Conservation (phyloP, 768 basidiomycete genomes). For the Pulveroboletus sp. region DNA sequence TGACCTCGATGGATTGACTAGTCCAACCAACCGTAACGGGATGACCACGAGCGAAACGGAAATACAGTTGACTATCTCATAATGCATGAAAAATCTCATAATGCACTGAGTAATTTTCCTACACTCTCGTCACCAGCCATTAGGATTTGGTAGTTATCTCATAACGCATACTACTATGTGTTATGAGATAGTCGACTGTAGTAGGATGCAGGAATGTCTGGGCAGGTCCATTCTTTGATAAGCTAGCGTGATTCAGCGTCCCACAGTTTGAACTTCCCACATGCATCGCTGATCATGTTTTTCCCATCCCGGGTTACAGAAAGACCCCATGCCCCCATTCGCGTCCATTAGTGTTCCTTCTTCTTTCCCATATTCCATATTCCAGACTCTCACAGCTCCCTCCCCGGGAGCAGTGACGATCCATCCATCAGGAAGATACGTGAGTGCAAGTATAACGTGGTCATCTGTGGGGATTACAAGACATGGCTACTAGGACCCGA, state of each 20-base stretch:
- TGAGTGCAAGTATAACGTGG: not conserved
- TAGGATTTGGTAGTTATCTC: too few species aligned
- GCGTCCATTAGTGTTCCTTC: not conserved
- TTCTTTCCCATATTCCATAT: not conserved
- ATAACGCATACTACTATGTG: too few species aligned
- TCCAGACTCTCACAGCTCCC: not conserved
- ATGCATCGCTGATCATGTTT: not conserved
- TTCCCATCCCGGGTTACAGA: conserved; percentile 1
- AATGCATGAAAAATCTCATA: too few species aligned
- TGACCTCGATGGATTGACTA: not conserved
- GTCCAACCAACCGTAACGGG: too few species aligned
- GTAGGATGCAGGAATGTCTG: too few species aligned
- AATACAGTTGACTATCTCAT: too few species aligned
- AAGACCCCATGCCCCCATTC: not conserved
- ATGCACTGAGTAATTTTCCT: too few species aligned
- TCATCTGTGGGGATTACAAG: not conserved
- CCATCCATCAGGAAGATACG: conserved; percentile 2
- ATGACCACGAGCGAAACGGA: too few species aligned
- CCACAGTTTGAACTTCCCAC: not conserved
- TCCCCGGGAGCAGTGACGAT: not conserved
- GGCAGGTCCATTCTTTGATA: not conserved
- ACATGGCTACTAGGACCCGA: not conserved
- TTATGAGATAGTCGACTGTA: too few species aligned
- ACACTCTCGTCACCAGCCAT: too few species aligned
- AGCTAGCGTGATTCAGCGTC: not conserved